Conservation (phyloP, 441 rosid species). For the Arabidopsis hybrid region DNA sequence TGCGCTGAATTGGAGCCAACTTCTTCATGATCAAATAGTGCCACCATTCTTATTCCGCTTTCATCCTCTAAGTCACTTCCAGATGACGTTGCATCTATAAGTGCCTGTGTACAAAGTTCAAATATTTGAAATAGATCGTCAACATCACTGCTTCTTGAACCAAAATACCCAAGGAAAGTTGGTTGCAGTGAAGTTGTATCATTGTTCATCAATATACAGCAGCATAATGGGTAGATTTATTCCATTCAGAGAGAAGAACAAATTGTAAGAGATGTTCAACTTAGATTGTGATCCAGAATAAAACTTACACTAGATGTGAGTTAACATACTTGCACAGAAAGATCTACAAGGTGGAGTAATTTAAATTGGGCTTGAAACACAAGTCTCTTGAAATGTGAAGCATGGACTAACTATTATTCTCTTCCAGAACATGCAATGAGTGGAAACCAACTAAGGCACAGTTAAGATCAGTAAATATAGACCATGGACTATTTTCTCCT, state of each 20-base stretch:
- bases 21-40: constrained; percentile 98
- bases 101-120: constrained; percentile 56
- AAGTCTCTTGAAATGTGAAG: background rate
- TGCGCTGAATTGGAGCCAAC: constrained; percentile 96
- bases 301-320: background rate
- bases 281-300: constrained; percentile 9
- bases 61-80: constrained; percentile 75
- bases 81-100: constrained; percentile 84
- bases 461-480: constrained; percentile 20
- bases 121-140: no score
- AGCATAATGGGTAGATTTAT: background rate
- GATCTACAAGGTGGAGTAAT: background rate
- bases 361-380: background rate
- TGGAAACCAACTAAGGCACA: background rate
- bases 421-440: background rate
- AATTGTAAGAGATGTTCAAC: constrained; percentile 5
- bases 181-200: no score
- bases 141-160: no score
- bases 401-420: no score
- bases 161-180: no score
- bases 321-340: constrained; percentile 14
- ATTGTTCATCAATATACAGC: background rate
- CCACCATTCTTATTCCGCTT: constrained; percentile 94
- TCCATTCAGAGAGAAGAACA: constrained; percentile 1
- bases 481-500: constrained; percentile 6